A percentile compares a stretch with the other conserved stretches of the same genome.
Evolutionary conservation across 177 flowering plant species (phyloP).

Genomic region (Vitis hybrid): DNA sequence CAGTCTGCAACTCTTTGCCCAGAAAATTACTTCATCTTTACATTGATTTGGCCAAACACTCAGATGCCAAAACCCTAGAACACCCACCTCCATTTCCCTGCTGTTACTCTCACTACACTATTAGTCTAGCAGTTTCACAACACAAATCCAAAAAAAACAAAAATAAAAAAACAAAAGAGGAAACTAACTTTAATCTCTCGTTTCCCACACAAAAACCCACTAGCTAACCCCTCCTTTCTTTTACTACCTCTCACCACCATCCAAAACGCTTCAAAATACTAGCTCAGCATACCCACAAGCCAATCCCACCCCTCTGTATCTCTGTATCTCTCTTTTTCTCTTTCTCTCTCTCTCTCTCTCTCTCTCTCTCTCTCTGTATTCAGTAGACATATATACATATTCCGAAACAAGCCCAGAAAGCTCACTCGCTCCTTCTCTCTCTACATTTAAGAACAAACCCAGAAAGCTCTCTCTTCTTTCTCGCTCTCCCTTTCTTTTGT

Average conservation of each 20-base stretch:
- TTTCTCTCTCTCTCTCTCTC: constrained; percentile 6
- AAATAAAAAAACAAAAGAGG: no score
- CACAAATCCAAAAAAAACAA: no score
- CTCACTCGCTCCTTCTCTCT: constrained; percentile 1
- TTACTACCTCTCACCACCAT: no score
- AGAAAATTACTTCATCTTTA: not conserved
- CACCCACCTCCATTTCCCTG: not conserved
- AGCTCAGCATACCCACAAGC: no score
- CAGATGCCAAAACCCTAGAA: not conserved
- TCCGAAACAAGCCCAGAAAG: not conserved
- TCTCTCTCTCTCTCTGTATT: constrained; percentile 15
- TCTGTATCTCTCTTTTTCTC: not conserved
- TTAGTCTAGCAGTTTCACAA: no score
- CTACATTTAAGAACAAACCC: not conserved
- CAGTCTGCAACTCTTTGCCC: not conserved
- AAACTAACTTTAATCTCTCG: no score
- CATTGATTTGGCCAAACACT: not conserved
- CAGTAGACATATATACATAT: not conserved
- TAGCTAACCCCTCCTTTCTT: no score
- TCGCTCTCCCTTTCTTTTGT: constrained; percentile 7
- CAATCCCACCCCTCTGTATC: no score
- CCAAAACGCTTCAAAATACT: no score
- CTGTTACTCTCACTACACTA: not conserved
- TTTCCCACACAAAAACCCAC: no score
- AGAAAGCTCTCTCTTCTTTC: not conserved